Percentiles rank a stretch among this genome's conserved stretches.
Conservation (phyloP, 2,329 filamentous ascomycete species). For the Sporothrix euskadiensis region DNA sequence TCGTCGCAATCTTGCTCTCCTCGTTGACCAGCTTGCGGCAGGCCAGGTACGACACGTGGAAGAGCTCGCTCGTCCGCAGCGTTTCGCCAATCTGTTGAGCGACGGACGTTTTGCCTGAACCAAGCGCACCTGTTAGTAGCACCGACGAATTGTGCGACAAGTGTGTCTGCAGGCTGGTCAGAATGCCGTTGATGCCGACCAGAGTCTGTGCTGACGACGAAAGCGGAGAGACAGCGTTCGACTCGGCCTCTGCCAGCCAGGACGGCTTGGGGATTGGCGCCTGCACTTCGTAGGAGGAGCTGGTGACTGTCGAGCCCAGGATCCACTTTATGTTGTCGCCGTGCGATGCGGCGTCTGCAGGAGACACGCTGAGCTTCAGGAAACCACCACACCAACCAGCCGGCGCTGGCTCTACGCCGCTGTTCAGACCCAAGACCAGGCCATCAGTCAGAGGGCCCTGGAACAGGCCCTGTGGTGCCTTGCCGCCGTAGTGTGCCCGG, state of each 20-base stretch:
- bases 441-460: conserved; percentile 88
- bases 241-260: conserved; percentile 46
- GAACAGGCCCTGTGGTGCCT: conserved; percentile 62
- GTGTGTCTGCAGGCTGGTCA: conserved; percentile 72
- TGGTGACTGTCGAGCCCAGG: conserved; percentile 68
- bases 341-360: conserved; percentile 30
- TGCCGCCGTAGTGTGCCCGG: conserved; percentile 67
- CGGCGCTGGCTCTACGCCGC: conserved; percentile 48
- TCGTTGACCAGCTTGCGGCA: conserved; percentile 87
- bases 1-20: conserved; percentile 82
- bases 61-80: conserved; percentile 71
- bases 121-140: conserved; percentile 82
- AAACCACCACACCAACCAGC: conserved; percentile 78
- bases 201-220: conserved; percentile 52
- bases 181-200: conserved; percentile 79
- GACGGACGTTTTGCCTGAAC: conserved; percentile 84
- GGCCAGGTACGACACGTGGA: conserved; percentile 80
- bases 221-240: conserved; percentile 54
- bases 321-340: conserved; percentile 65
- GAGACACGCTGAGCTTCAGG: conserved; percentile 64
- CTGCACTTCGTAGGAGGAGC: conserved; percentile 73
- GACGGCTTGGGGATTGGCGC: conserved; percentile 67
- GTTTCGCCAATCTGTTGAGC: conserved; percentile 73
- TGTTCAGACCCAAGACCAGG: conserved; percentile 66
- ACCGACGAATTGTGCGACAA: conserved; percentile 86